These are phyloP conservation scores for Exobasidium cylindrosporum DNA, from an alignment of 1,284 basidiomycete genomes.

Conservation along the genomic window DNA sequence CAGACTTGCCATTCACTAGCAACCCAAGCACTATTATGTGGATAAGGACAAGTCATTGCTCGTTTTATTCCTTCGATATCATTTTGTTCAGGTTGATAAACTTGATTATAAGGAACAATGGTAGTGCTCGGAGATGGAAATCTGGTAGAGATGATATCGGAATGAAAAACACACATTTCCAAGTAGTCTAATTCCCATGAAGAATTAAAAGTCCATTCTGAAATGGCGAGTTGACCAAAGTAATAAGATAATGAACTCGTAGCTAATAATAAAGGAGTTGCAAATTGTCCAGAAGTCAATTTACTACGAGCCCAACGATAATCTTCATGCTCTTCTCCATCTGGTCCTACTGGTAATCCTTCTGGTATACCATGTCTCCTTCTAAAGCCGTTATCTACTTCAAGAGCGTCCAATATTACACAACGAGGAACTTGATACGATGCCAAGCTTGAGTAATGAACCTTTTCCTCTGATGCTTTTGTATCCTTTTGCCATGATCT, in stretches of 20 bases:
- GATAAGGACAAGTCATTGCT: conserved; percentile 39
- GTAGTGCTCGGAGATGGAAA: conserved; percentile 44
- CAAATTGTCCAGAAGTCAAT: conserved; percentile 35
- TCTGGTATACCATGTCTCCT: conserved; percentile 43
- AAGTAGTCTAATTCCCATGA: conserved; percentile 54
- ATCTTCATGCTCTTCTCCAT: conserved; percentile 39
- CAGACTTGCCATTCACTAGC: conserved; percentile 32
- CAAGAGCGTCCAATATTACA: conserved; percentile 35
- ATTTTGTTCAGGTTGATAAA: conserved; percentile 23
- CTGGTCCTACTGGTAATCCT: conserved; percentile 34
- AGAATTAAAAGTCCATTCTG: conserved; percentile 32
- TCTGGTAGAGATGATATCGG: conserved; percentile 33
- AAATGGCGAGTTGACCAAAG: conserved; percentile 29
- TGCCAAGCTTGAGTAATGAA: conserved; percentile 6
- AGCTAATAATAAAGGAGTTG: conserved; percentile 33
- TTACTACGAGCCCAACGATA: conserved; percentile 46
- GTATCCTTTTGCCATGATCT: neutral
- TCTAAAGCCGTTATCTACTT: conserved; percentile 33
- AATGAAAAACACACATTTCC: conserved; percentile 48
- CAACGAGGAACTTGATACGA: conserved; percentile 27
- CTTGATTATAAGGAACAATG: conserved; percentile 25
- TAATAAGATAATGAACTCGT: conserved; percentile 33
- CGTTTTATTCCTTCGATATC: conserved; percentile 22
- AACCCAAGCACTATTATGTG: conserved; percentile 35
- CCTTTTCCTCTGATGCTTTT: conserved; percentile 2